Evolutionary conservation across 495 filamentous ascomycete genomes (phyloP), one percentile per base, ranked within the genome.

Genomic region (Lophiotrema nucula): DNA sequence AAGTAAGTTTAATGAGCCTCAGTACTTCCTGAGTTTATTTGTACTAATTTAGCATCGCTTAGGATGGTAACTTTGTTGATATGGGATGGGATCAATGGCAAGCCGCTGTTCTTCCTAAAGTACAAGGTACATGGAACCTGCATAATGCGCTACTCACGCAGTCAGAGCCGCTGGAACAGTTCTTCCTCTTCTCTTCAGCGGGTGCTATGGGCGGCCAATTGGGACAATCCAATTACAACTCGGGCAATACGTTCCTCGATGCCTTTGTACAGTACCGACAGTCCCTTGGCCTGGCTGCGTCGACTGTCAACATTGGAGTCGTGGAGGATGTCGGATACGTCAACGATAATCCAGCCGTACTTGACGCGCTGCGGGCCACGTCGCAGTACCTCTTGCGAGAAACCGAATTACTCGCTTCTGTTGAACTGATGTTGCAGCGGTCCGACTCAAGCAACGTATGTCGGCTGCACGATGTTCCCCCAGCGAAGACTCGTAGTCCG

Each of bases 161-260:
- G n/a, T n/a, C n/a, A n/a, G n/a, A n/a, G n/a, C n/a, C n/a, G n/a
- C 47, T 67, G 4, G 65, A 67, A 23, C 65, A 61, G 35, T 67
- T 67, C 47, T 23, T 53, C 8, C 22, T 63, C 35, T 44, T 59
- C 4, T 57, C 50, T 11, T 60, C 54, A 4, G 39, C 56, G 13
- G n/a, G 35, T 18, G 61, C 46, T 19, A 10, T 38, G 19, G 26
- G 65, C 11, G 56, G 47, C 15, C 24, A 35, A 27, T 6, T 18
- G 22, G 48, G 61, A 27, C 60, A 64, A 25, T 46, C 37, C 25
- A 65, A 61, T 53, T 67, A 67, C 44, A 51, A 39, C 3, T 61
- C 65, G 15, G 61, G 43, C 16, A 65, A 65, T 39, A 4, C 45
- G 12, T 67, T 55, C 47, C 65, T 56, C 22, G 65, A 68, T 27